Conservation (phyloP, 169 alveolate genomes). For the Eimeria praecox region DNA sequence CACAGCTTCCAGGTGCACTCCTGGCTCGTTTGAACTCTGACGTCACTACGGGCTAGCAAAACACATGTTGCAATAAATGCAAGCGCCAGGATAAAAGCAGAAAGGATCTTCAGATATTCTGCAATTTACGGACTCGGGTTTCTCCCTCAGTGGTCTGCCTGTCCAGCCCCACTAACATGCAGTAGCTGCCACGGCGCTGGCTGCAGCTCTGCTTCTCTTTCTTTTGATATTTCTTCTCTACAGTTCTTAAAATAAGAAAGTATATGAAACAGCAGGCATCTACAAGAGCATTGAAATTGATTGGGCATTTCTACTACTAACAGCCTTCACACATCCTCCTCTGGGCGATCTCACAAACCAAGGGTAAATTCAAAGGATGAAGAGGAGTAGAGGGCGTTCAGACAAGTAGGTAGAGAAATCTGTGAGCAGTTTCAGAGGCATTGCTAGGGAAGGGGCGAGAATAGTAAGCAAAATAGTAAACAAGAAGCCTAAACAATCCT, state of each 20-base stretch:
- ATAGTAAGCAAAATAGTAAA: background rate
- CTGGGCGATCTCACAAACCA: background rate
- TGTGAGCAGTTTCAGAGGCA: background rate
- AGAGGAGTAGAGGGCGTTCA: background rate
- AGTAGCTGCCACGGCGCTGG: background rate
- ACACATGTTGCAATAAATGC: background rate
- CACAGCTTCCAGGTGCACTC: background rate
- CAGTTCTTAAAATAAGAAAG: background rate
- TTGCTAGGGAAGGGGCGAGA: background rate
- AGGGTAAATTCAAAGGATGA: background rate
- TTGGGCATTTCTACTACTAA: background rate
- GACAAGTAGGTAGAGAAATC: background rate
- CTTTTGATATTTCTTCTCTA: background rate
- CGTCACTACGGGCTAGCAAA: background rate
- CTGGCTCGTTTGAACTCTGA: background rate
- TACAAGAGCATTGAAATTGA: background rate
- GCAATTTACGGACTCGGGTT: background rate
- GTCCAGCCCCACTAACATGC: constrained; percentile 36
- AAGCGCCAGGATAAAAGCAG: background rate
- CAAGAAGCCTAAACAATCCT: background rate
- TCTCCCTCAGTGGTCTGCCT: background rate
- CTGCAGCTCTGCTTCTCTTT: background rate
- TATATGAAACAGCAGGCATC: background rate
- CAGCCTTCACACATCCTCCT: background rate
- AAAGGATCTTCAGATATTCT: background rate